Percentiles rank a stretch among this genome's conserved stretches.
phyloP scores from a whole-genome alignment of 225 moss, liverwort and hornwort genomes.

The Antitrichia curtipendula region DNA sequence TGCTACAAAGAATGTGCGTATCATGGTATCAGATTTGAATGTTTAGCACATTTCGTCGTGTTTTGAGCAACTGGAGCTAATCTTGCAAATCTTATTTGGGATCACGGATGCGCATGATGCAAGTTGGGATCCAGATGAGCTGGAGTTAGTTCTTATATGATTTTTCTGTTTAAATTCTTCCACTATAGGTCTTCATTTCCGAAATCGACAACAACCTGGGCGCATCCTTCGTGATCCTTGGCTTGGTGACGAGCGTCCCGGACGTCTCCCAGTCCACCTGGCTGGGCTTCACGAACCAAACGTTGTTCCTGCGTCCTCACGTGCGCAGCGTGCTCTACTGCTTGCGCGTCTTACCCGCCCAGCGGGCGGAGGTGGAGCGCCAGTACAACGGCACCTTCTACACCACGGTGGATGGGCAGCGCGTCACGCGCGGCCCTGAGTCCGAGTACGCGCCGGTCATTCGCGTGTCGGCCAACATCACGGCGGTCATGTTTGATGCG shows the following conservation, averaged over 20 bases:
- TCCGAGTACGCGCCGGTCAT: constrained; percentile 23
- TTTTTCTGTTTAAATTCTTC: not conserved
- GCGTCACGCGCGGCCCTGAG: not conserved
- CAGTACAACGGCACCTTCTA: constrained; percentile 18
- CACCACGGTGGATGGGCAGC: not conserved
- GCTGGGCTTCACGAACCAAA: constrained; percentile 43
- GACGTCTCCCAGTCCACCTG: constrained; percentile 27
- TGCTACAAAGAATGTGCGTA: not conserved
- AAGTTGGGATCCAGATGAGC: not conserved
- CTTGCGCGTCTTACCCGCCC: constrained; percentile 13
- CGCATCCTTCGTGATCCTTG: constrained; percentile 68
- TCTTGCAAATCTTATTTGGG: too few species aligned
- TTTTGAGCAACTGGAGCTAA: not conserved
- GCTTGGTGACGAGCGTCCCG: constrained; percentile 47
- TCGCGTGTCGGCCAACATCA: constrained; percentile 1
- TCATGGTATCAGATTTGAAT: not conserved
- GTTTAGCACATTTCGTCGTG: not conserved
- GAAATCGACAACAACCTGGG: constrained; percentile 76
- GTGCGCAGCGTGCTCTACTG: constrained; percentile 39
- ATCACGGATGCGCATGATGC: not conserved
- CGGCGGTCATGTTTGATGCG: not conserved
- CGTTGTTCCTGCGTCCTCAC: constrained; percentile 63
- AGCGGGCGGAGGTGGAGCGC: constrained; percentile 45
- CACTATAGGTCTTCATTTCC: constrained; percentile 46
- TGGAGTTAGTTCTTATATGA: not conserved